A percentile compares a stretch with the other conserved stretches of the same genome.
phyloP scores from a whole-genome alignment of 768 basidiomycete genomes.

The Pleurotus djamor region DNA sequence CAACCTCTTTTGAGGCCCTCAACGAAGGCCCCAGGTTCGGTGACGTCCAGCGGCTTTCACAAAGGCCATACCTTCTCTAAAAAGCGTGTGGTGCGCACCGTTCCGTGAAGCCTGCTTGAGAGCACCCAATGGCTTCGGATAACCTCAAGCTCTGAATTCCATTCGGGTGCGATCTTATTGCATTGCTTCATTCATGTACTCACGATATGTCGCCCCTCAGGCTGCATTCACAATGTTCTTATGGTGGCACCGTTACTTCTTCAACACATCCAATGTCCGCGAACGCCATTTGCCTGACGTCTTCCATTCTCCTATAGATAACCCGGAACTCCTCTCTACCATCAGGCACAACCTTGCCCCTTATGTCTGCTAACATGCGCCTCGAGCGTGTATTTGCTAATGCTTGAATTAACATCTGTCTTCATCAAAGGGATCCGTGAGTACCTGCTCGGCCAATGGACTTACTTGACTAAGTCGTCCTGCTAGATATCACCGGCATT shows the following conservation, averaged over 20 bases:
- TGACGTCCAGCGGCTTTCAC: too few relatives aligned
- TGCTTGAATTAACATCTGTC: not conserved
- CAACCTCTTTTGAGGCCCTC: too few relatives aligned
- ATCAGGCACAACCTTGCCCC: not conserved
- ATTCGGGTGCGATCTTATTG: not conserved
- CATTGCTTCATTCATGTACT: not conserved
- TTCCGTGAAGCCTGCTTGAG: too few relatives aligned
- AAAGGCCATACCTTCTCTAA: too few relatives aligned
- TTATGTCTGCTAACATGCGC: not conserved
- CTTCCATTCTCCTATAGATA: not conserved
- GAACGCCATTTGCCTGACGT: not conserved
- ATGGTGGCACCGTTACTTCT: too few relatives aligned
- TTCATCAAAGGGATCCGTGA: not conserved
- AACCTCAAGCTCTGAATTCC: not conserved
- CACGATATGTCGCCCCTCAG: not conserved
- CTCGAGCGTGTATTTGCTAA: not conserved
- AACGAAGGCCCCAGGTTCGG: too few relatives aligned
- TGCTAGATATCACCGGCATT: not conserved
- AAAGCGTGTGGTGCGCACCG: too few relatives aligned
- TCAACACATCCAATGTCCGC: not conserved
- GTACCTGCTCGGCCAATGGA: not conserved
- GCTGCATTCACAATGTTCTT: too few relatives aligned
- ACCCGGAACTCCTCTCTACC: not conserved
- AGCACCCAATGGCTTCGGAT: too few relatives aligned
- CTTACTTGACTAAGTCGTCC: not conserved